A percentile compares a stretch with the other conserved stretches of the same genome.
Evolutionary conservation across 768 basidiomycete genomes (phyloP).

Genomic region (Floccularia luteovirens): DNA sequence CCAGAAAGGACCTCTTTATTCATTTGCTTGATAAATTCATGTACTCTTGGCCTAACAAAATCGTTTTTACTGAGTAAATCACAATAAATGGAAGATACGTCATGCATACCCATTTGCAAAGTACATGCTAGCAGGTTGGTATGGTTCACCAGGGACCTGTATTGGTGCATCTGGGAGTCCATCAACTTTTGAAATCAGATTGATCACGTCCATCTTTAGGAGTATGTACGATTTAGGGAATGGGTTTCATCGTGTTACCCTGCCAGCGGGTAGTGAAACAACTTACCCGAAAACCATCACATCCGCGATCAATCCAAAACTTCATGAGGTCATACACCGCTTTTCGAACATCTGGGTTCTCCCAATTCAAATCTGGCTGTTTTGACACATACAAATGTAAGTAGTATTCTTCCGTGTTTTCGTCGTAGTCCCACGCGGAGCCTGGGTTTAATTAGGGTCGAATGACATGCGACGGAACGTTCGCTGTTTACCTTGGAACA

Average conservation of each 20-base stretch:
- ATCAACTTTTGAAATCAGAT: conserved; percentile 54
- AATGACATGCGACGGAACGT: not conserved
- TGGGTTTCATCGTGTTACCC: not conserved
- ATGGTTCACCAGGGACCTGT: conserved; percentile 36
- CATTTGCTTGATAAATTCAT: conserved; percentile 67
- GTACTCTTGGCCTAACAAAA: conserved; percentile 45
- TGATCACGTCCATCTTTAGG: conserved; percentile 62
- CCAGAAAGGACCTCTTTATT: conserved; percentile 49
- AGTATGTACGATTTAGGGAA: not conserved
- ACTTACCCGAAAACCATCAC: conserved; percentile 68
- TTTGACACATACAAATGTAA: conserved; percentile 59
- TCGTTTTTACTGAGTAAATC: not conserved
- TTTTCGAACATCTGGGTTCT: conserved; percentile 51
- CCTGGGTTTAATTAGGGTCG: conserved; percentile 23
- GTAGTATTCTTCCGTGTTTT: conserved; percentile 59
- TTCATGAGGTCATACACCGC: conserved; percentile 59
- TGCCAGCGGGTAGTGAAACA: not conserved
- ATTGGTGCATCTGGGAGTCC: conserved; percentile 65
- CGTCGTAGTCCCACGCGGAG: conserved; percentile 68
- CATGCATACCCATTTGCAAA: conserved; percentile 53
- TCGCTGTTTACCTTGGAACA: conserved; percentile 44
- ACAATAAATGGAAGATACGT: not conserved
- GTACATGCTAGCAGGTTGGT: conserved; percentile 45
- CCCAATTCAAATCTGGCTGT: conserved; percentile 78
- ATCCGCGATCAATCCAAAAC: conserved; percentile 71